These are phyloP conservation scores for Artomyces pyxidatus DNA, from an alignment of 768 basidiomycete genomes.

Conservation along the genomic window DNA sequence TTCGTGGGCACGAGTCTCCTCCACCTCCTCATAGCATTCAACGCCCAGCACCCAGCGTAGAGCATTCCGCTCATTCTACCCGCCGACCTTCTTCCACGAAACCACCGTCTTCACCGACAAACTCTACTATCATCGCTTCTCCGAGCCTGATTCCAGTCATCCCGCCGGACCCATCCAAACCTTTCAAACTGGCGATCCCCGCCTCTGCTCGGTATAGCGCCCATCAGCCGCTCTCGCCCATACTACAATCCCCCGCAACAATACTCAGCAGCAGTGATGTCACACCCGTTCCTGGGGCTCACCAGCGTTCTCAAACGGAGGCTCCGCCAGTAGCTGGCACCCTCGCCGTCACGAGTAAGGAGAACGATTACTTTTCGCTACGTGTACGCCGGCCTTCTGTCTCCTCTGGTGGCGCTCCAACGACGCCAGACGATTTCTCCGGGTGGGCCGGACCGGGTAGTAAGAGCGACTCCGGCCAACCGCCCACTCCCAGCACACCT, in stretches of 20 bases:
- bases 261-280: neutral
- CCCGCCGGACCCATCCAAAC: constrained; percentile 37
- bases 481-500: constrained; percentile 19
- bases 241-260: neutral
- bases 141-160: constrained; percentile 61
- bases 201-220: constrained; percentile 54
- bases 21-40: neutral
- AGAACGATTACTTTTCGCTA: constrained; percentile 47
- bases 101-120: constrained; percentile 11
- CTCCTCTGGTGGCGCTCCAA: constrained; percentile 28
- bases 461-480: constrained; percentile 1
- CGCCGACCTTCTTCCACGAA: constrained; percentile 17
- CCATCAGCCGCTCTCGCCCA: constrained; percentile 19
- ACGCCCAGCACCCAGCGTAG: constrained; percentile 22
- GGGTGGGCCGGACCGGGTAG: constrained; percentile 25
- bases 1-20: constrained; percentile 8
- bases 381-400: constrained; percentile 39
- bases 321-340: neutral
- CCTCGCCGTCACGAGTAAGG: constrained; percentile 1
- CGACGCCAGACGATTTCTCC: constrained; percentile 41
- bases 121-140: constrained; percentile 48
- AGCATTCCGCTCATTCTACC: constrained; percentile 12
- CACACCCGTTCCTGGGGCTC: neutral
- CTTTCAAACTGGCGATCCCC: constrained; percentile 37
- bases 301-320: constrained; percentile 4